These are phyloP conservation scores for Solanum medicagineum DNA, from an alignment of 257 asterid species.

Conservation along the genomic window DNA sequence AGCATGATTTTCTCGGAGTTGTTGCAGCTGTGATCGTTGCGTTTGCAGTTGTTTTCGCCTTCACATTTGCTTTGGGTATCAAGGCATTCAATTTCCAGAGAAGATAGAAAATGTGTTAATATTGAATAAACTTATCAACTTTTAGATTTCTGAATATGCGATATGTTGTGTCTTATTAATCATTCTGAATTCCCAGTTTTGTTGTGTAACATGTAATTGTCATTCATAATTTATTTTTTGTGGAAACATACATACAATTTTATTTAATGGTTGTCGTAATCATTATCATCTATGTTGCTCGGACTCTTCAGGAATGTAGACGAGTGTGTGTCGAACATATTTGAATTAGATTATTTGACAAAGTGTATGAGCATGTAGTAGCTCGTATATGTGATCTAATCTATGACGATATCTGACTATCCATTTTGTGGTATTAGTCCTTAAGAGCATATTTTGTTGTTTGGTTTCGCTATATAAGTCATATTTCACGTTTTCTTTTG, in stretches of 20 bases:
- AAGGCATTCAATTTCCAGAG: conserved; percentile 49
- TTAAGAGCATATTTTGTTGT: neutral
- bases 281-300: too few species aligned
- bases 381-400: neutral
- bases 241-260: neutral
- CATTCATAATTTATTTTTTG: neutral
- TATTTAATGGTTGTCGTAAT: neutral
- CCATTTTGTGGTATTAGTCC: neutral
- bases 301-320: too few species aligned
- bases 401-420: neutral
- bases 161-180: neutral
- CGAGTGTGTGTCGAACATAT: too few species aligned
- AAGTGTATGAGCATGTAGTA: neutral
- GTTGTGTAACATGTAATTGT: neutral
- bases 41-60: conserved; percentile 23
- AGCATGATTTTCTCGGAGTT: conserved; percentile 38
- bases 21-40: conserved; percentile 29
- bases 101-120: conserved; percentile 13
- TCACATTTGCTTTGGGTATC: conserved; percentile 30
- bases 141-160: neutral
- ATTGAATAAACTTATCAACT: neutral
- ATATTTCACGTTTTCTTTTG: too few species aligned
- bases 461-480: too few species aligned
- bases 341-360: too few species aligned
- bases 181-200: neutral